Conservation (phyloP, 306 rosid genomes). For the Prunus mira region DNA sequence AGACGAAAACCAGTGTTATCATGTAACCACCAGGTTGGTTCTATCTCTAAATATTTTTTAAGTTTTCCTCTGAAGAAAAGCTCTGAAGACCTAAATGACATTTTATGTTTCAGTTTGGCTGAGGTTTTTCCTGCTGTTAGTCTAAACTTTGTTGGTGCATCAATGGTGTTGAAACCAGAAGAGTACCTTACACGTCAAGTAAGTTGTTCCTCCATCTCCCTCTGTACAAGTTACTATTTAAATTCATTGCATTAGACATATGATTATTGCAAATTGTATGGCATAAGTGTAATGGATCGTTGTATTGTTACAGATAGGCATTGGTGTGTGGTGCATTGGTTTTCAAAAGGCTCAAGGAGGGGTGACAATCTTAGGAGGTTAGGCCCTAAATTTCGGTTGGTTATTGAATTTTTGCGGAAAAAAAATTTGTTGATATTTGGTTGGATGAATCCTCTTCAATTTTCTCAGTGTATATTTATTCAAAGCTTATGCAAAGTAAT, state of each 20-base stretch:
- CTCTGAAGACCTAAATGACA: constrained; percentile 24
- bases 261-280: constrained; percentile 24
- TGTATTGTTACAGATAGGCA: constrained; percentile 42
- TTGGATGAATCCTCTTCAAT: background rate
- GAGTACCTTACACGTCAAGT: constrained; percentile 69
- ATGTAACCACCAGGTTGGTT: constrained; percentile 64
- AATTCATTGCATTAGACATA: background rate
- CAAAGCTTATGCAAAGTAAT: background rate
- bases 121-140: constrained; percentile 73
- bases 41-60: constrained; percentile 11
- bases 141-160: constrained; percentile 83
- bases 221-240: constrained; percentile 13
- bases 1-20: constrained; percentile 79
- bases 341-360: too few relatives aligned
- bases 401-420: background rate
- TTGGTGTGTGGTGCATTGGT: too few relatives aligned
- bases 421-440: background rate
- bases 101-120: constrained; percentile 43
- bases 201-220: constrained; percentile 30
- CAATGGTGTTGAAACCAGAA: constrained; percentile 87
- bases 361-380: constrained; percentile 84
- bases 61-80: background rate
- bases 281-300: constrained; percentile 12
- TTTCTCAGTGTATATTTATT: background rate
- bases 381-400: constrained; percentile 9